phyloP scores from a whole-genome alignment of 2,329 filamentous ascomycete species.

The Penicillium sp. region DNA sequence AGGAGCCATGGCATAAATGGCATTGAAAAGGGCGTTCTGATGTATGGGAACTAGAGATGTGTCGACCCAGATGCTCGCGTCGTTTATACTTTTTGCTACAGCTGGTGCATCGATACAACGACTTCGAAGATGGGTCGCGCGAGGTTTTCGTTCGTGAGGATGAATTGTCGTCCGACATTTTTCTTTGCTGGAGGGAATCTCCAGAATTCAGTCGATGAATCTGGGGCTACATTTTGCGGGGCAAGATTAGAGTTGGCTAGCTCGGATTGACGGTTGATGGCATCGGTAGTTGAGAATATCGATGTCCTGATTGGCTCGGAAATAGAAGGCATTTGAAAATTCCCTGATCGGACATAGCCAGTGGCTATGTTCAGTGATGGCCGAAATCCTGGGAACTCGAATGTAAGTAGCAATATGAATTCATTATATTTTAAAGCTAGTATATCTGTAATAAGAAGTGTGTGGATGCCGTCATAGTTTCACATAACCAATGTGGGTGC shows the following conservation, averaged over 20 bases:
- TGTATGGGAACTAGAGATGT: constrained; percentile 36
- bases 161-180: not conserved
- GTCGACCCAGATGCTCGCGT: constrained; percentile 43
- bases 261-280: not conserved
- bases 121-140: not conserved
- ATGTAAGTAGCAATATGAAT: not conserved
- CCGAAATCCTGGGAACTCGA: not conserved
- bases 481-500: constrained; percentile 23
- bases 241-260: not conserved
- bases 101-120: constrained; percentile 5
- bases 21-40: constrained; percentile 39
- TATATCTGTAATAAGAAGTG: not conserved
- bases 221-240: not conserved
- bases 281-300: not conserved
- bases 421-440: not conserved
- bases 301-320: not conserved
- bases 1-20: constrained; percentile 34
- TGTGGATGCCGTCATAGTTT: too few species aligned
- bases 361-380: not conserved
- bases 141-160: too few species aligned
- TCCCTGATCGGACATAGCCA: not conserved
- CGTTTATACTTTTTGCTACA: constrained; percentile 44
- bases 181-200: not conserved
- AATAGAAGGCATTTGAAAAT: not conserved
- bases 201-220: not conserved